Conservation (phyloP, 495 filamentous ascomycete genomes). For the Clavariopsis aquatica region DNA sequence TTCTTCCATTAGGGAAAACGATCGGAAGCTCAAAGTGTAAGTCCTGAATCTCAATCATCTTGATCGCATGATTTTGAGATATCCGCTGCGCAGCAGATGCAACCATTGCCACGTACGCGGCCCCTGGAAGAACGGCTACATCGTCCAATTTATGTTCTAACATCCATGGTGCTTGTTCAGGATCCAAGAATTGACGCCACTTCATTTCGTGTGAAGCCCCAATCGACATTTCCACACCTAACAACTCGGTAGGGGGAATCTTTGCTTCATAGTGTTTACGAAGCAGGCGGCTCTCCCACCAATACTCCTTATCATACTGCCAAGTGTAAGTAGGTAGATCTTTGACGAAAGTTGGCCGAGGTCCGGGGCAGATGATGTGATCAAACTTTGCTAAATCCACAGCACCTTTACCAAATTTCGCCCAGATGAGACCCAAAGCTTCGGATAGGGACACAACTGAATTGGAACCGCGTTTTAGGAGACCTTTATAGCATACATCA, state of each 20-base stretch:
- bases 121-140: no score
- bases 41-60: no score
- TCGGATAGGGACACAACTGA: neutral
- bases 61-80: no score
- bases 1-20: no score
- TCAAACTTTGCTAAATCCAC: constrained; percentile 11
- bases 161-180: no score
- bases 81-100: no score
- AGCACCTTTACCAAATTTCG: neutral
- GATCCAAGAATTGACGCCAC: no score
- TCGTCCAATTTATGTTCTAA: no score
- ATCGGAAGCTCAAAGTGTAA: no score
- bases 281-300: constrained; percentile 10
- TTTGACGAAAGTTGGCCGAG: constrained; percentile 7
- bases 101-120: no score
- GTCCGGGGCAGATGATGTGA: neutral
- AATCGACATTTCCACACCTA: no score
- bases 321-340: constrained; percentile 17
- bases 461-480: neutral
- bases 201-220: no score
- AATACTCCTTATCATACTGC: neutral
- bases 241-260: neutral
- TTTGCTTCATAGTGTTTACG: neutral
- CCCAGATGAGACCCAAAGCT: constrained; percentile 1
- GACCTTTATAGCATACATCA: neutral